Base-by-base conservation (phyloP, 2,329 filamentous ascomycete species). In the Salinomyces thailandicus region DNA sequence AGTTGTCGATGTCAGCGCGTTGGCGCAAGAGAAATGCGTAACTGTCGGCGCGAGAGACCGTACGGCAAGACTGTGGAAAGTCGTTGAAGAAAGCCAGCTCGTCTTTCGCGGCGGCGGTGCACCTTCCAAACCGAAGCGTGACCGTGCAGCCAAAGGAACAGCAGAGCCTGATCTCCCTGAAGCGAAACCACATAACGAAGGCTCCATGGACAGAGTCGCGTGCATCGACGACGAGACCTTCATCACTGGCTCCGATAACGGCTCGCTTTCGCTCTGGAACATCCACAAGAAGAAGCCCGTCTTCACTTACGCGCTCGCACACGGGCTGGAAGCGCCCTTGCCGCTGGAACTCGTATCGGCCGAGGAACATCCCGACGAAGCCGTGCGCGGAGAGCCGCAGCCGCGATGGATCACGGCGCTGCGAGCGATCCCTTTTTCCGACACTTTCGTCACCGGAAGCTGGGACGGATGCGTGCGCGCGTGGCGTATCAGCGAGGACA, bases 281-380 rank as follows among this genome's bases (percentile, higher is more conserved):
- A 71, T 86, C 15, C 75, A 87, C 57, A 94, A 93, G 67, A 98
- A 98, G 72, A 96, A 96, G 62, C 81, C 91, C 1, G 69, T 98
- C 7, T 82, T 79, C 61, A 82, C 84, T 3, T 64, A 91, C 30
- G 73, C 80, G 2, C 69, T 84, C 18, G 86, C 89, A 3, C 91
- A 98, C 60, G 91, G 91, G 19, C 66, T 93, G 35, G 86, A 95
- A 41, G 75, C 79, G 3, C 68, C 80, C 2, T 64, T 87, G 35
- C 66, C 70, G 2, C 72, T 81, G 1, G 70, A 79, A 14, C 70
- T 84, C 49, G 75, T 79, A 19, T 89, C 80, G 1, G 81, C 85
- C n/a, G 85, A 85, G 53, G 58, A 64, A 33, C 54, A 81, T 37
- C 77, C 79, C 1, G 69, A 76, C 37, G 66, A 68, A 30, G 41